Conservation (phyloP, 2,329 filamentous ascomycete species). For the Penicillium aurantiogriseum region DNA sequence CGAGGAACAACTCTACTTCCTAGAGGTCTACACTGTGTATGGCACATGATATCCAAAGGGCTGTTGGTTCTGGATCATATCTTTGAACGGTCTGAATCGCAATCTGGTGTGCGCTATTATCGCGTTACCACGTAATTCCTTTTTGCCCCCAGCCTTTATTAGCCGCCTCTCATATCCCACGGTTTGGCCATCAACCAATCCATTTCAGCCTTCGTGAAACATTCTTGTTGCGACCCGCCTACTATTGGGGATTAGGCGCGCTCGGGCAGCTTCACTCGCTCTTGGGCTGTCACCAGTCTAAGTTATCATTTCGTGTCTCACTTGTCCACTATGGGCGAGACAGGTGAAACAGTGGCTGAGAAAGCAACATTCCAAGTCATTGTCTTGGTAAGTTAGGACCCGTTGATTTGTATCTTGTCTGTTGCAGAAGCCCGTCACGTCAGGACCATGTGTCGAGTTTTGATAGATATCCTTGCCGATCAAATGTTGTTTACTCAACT, state of each 20-base stretch:
- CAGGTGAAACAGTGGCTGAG: conserved; percentile 20
- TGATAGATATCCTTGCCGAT: not conserved
- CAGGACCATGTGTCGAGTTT: conserved; percentile 6
- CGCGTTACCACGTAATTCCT: not conserved
- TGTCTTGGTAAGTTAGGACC: conserved; percentile 61
- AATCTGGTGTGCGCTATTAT: not conserved
- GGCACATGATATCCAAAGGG: not conserved
- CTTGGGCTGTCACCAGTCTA: not conserved
- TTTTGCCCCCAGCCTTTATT: not conserved
- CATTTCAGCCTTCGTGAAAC: not conserved
- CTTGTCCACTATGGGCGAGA: not conserved
- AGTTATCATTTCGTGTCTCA: conserved; percentile 8
- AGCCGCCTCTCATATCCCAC: not conserved
- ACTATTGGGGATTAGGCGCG: not conserved
- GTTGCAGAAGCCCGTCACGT: conserved; percentile 2
- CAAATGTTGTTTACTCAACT: not conserved
- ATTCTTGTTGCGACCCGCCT: not conserved
- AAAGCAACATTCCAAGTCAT: conserved; percentile 67
- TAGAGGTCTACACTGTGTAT: not conserved
- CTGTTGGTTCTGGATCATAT: not conserved
- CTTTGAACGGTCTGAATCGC: not conserved
- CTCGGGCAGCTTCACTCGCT: not conserved
- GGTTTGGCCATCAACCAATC: not conserved
- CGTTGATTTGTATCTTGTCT: conserved; percentile 1
- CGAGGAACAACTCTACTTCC: not conserved